Percentiles rank a stretch among this genome's conserved stretches.
Conservation (phyloP, 1,284 basidiomycete genomes). For the Naganishia cerealis region DNA sequence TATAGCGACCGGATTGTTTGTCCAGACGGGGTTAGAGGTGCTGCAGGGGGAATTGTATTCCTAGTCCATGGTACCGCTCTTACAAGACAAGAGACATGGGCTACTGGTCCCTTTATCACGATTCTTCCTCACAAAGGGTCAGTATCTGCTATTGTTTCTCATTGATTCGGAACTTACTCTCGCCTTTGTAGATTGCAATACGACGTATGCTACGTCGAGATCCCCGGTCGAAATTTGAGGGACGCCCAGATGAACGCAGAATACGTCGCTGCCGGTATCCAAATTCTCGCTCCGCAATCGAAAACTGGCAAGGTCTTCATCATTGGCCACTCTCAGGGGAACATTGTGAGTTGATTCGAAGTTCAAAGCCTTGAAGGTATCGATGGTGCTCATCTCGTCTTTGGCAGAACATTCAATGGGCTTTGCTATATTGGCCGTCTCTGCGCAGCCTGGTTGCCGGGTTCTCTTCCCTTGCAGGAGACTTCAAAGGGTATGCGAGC, state of each 20-base stretch:
- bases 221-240: constrained; percentile 40
- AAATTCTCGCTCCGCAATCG: constrained; percentile 39
- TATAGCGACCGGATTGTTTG: constrained; percentile 37
- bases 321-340: constrained; percentile 49
- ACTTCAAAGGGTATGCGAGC: constrained; percentile 43
- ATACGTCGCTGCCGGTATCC: constrained; percentile 47
- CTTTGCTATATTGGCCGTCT: constrained; percentile 44
- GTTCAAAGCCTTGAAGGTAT: neutral
- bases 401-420: constrained; percentile 44
- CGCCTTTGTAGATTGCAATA: constrained; percentile 38
- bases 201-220: constrained; percentile 47
- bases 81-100: constrained; percentile 35
- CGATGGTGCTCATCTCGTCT: neutral
- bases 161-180: neutral
- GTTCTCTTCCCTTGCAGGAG: constrained; percentile 44
- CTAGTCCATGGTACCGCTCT: constrained; percentile 48
- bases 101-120: constrained; percentile 35
- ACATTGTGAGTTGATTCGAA: constrained; percentile 28
- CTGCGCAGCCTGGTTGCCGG: constrained; percentile 37
- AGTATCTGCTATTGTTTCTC: constrained; percentile 35
- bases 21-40: constrained; percentile 39
- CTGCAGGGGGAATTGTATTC: constrained; percentile 42
- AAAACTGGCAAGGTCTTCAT: constrained; percentile 44
- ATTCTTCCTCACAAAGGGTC: constrained; percentile 41
- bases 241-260: constrained; percentile 47